Evolutionary conservation across 2,329 filamentous ascomycete genomes (phyloP).

Genomic region (Apiospora marii): DNA sequence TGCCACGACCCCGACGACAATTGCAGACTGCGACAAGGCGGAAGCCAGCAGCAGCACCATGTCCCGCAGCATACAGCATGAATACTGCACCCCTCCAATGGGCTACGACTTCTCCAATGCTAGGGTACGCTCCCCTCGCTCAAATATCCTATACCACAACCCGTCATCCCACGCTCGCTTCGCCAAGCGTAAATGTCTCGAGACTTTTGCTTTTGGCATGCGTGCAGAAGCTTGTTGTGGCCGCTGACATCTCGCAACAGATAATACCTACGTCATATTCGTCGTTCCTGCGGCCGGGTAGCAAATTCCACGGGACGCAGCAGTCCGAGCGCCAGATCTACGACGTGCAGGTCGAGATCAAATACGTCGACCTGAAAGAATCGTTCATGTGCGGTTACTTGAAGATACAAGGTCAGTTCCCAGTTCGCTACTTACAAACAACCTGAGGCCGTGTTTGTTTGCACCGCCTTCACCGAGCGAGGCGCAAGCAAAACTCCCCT

Average conservation of each 20-base stretch:
- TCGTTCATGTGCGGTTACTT: constrained; percentile 96
- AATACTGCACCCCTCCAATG: background rate
- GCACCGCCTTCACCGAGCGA: background rate
- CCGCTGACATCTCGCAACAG: constrained; percentile 49
- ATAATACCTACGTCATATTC: constrained; percentile 81
- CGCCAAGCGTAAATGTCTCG: background rate
- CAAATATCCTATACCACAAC: background rate
- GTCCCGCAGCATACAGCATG: constrained; percentile 3
- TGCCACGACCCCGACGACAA: background rate
- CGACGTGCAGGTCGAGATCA: constrained; percentile 95
- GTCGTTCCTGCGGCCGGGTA: constrained; percentile 85
- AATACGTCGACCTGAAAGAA: constrained; percentile 92
- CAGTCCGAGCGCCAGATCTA: constrained; percentile 93
- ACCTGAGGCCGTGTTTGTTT: background rate
- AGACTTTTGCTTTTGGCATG: background rate
- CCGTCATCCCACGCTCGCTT: background rate
- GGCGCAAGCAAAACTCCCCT: background rate
- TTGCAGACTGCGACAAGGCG: background rate
- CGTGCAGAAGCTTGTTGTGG: constrained; percentile 1
- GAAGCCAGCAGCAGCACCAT: constrained; percentile 3
- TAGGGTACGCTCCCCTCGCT: constrained; percentile 13
- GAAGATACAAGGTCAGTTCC: constrained; percentile 82
- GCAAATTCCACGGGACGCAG: constrained; percentile 88
- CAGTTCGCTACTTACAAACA: background rate
- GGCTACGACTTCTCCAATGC: constrained; percentile 17